These are phyloP conservation scores for Cucurbitaria berberidis DNA, from an alignment of 2,329 filamentous ascomycete genomes.

Conservation along the genomic window DNA sequence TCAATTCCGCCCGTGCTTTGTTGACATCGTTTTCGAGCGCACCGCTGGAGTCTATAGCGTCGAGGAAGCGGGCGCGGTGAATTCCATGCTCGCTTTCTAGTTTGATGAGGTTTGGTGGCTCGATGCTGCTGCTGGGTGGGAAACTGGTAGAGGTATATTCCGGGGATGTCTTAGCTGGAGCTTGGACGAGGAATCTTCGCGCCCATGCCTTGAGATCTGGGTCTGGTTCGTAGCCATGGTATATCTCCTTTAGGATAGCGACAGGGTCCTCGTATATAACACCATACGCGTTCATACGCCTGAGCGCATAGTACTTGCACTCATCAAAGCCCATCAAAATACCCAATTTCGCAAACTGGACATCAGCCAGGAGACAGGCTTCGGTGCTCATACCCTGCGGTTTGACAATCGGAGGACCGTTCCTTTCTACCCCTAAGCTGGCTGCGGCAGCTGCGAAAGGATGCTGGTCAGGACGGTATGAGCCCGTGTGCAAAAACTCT, in stretches of 20 bases:
- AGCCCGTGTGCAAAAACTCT: conserved; percentile 35
- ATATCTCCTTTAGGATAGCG: conserved; percentile 43
- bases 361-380: conserved; percentile 28
- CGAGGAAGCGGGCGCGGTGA: conserved; percentile 19
- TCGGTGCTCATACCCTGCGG: conserved; percentile 3
- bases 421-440: conserved; percentile 9
- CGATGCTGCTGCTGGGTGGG: not conserved
- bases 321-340: conserved; percentile 46
- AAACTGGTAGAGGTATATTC: not conserved
- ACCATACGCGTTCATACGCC: conserved; percentile 39
- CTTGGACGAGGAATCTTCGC: conserved; percentile 24
- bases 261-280: conserved; percentile 47
- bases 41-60: conserved; percentile 19
- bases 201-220: conserved; percentile 29
- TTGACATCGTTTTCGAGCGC: conserved; percentile 31
- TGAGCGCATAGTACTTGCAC: conserved; percentile 42
- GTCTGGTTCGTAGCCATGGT: conserved; percentile 33
- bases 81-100: conserved; percentile 24
- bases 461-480: conserved; percentile 27
- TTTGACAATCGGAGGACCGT: conserved; percentile 35
- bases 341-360: conserved; percentile 43
- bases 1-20: conserved; percentile 25
- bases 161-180: not conserved
- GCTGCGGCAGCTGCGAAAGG: not conserved
- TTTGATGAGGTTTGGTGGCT: conserved; percentile 31